These are phyloP conservation scores for Mycena kentingensis DNA, from an alignment of 768 basidiomycete species.

Conservation along the genomic window DNA sequence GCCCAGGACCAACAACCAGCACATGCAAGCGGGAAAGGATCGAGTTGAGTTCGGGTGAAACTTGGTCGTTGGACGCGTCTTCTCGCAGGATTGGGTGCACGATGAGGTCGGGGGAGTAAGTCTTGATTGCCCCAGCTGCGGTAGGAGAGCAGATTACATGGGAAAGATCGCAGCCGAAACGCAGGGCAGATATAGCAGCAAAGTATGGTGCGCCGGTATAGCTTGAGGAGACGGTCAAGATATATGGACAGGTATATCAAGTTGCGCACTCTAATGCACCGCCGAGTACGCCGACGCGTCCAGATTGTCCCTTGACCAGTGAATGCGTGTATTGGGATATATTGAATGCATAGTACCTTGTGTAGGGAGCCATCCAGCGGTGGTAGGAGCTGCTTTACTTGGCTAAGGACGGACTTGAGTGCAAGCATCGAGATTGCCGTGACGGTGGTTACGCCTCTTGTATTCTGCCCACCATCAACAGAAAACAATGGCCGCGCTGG, in stretches of 20 bases:
- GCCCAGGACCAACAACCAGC: constrained; percentile 90
- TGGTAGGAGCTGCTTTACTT: constrained; percentile 83
- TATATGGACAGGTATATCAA: neutral
- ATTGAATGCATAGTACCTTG: constrained; percentile 90
- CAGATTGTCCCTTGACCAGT: constrained; percentile 36
- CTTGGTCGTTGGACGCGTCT: constrained; percentile 55
- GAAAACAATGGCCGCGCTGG: neutral
- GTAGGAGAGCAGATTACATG: constrained; percentile 97
- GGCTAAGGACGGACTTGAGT: constrained; percentile 60
- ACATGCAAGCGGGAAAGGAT: constrained; percentile 88
- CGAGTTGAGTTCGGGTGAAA: constrained; percentile 57
- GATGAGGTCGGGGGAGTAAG: constrained; percentile 95
- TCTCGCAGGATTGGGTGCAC: constrained; percentile 90
- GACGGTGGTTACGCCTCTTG: neutral
- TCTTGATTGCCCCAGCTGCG: constrained; percentile 92
- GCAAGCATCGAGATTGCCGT: constrained; percentile 53
- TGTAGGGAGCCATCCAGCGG: constrained; percentile 86
- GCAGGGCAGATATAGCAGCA: constrained; percentile 86
- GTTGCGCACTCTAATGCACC: constrained; percentile 87
- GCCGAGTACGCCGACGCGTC: constrained; percentile 91
- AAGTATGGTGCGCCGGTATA: constrained; percentile 98
- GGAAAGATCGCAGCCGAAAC: constrained; percentile 90
- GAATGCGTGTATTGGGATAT: neutral
- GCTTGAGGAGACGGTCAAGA: no score
- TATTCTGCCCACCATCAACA: neutral